Evolutionary conservation across 1,139 yeast species (phyloP), one percentile per base, ranked within the genome.

Genomic region (Blastobotrys proliferans): DNA sequence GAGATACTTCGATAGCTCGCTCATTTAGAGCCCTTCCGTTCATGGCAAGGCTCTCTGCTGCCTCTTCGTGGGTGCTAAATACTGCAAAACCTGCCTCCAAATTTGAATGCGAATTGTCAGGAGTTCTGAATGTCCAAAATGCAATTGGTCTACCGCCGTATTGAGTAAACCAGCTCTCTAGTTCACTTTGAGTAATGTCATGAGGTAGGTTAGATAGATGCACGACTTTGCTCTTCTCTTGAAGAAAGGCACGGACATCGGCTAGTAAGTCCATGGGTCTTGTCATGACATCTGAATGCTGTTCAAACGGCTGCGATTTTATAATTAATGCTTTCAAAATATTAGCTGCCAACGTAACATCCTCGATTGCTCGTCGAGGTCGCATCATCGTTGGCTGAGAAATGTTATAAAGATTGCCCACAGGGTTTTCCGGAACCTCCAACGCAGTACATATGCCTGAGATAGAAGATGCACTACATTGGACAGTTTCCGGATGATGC

Each of bases 101-200:
- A 36, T 64, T 67, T 6, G 13, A 13, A 27, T 8, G 6, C 5
- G 5, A 6, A 32, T 68, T 66, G 31, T 79, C 83, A 28, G 79
- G 73, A 13, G 73, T 70, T 56, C 82, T 81, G 44, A 88, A 70
- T 1, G 94, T 81, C 96, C 96, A 87, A 59, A 87, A 85, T 6
- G 95, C 94, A 39, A 85, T 74, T 1, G 96, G 95, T 38, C 92
- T 73, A 3, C 87, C 83, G 1, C 95, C 95, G 58, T 76, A 81
- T 58, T 84, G 94, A 3, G 88, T 79, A 58, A 87, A 87, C 96
- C 97, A 90, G 31, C 83, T 74, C 66, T 90, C 97, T 40, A 90
- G 69, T 62, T 90, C 97, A 31, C 88, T 76, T 62, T 88, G 97
- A 1, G 96, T 88, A 4, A 94, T 85, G 55, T 88, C 97, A 31